Evolutionary conservation across 805 yeast genomes (phyloP).

Genomic region (Jamesozyma rosinii): DNA sequence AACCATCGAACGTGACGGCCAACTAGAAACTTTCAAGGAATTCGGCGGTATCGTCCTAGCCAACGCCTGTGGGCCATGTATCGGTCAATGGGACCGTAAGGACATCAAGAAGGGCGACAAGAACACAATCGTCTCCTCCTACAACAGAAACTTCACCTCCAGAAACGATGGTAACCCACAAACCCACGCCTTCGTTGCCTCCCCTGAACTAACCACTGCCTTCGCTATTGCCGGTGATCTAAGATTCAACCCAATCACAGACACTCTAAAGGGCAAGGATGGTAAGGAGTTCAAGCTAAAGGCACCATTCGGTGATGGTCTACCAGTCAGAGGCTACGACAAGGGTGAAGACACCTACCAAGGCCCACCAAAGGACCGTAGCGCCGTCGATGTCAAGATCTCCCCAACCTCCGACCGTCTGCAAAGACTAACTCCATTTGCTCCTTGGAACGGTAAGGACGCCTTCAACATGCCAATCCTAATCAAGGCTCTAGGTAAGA

Average conservation of each 20-base stretch:
- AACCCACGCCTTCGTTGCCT: slow-evolving; percentile 93
- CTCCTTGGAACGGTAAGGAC: slow-evolving; percentile 95
- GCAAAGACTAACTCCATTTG: slow-evolving; percentile 88
- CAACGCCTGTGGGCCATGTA: slow-evolving; percentile 98
- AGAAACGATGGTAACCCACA: slow-evolving; percentile 98
- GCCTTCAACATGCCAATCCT: slow-evolving; percentile 81
- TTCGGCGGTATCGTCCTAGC: slow-evolving; percentile 93
- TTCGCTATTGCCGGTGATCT: slow-evolving; percentile 93
- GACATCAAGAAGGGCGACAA: slow-evolving; percentile 88
- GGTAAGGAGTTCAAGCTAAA: slow-evolving; percentile 85
- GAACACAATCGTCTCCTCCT: slow-evolving; percentile 93
- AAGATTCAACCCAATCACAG: slow-evolving; percentile 92
- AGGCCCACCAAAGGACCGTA: slow-evolving; percentile 89
- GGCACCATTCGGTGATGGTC: slow-evolving; percentile 84
- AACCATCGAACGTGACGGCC: slow-evolving; percentile 94
- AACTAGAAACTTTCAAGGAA: slow-evolving; percentile 76
- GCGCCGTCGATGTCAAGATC: slow-evolving; percentile 62
- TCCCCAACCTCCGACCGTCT: slow-evolving; percentile 92
- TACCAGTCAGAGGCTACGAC: slow-evolving; percentile 85
- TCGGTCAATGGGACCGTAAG: slow-evolving; percentile 97
- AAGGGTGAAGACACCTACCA: slow-evolving; percentile 92
- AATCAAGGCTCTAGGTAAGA: slow-evolving; percentile 93
- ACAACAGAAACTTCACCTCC: slow-evolving; percentile 96
- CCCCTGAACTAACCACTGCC: slow-evolving; percentile 94
- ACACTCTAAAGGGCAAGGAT: slow-evolving; percentile 74